Evolutionary conservation across 2,329 filamentous ascomycete genomes (phyloP), one percentile per base, ranked within the genome.

Genomic region (Chalaropsis thielavioides): DNA sequence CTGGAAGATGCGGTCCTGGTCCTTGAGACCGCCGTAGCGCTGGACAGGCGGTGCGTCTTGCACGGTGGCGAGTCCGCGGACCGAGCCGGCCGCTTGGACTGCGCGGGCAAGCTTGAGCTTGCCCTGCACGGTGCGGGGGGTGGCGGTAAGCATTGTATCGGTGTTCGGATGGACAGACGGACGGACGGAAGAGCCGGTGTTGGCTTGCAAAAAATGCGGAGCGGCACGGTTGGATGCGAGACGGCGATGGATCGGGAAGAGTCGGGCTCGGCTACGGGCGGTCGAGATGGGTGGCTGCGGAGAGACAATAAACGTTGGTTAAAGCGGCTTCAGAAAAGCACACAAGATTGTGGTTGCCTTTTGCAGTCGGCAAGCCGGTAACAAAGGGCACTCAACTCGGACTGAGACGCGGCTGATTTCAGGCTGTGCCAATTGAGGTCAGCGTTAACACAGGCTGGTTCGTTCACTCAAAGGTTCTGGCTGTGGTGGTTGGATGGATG

Each of bases 1-100:
- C 80, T 95, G 92, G 79, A 99, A 99, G 78, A 99, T 99, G 72
- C 94, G 87, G 79, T 99, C 94, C 80, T 97, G 91, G 76, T 99
- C 94, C 78, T 85, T 89, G 71, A 99, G 83, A 66, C 90, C 91
- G 72, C 94, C 91, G 76, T 95, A 89, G 70, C 83, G 85, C 76
- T 88, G 86, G 62, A 86, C 81, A 35, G 68, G 68, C 31, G 64
- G 59, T 68, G 83, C 77, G 76, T 92, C 88, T 75, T 89, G 86
- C 70, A 91, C 88, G 68, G 89, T 90, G 72, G 89, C 89, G 78
- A 96, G 88, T 70, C 82, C 82, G 75, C 92, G 86, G 70, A 78
- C 76, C 72, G 62, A 46, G 76, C 73, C 69, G 76, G 75, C 71
- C 1, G 63, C 60, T 75, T 74, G 71, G 77, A 77, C 71, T 75